Percentiles rank a stretch among this genome's conserved stretches.
phyloP scores from a whole-genome alignment of 208 protist genomes.

The Leishmania braziliensis region DNA sequence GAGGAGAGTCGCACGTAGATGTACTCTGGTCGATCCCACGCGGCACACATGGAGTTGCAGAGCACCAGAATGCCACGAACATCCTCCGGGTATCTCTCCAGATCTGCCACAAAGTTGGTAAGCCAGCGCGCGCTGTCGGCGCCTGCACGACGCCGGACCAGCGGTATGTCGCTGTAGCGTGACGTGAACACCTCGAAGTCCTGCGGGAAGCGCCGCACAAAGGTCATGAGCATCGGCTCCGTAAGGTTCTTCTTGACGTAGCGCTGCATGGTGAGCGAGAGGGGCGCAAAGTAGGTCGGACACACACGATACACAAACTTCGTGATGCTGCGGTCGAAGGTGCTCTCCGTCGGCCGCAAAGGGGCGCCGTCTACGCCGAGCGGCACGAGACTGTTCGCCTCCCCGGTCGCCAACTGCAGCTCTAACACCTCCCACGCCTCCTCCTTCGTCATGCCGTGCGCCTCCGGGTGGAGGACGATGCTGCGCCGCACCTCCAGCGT shows the following conservation, averaged over 20 bases:
- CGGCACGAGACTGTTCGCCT: conserved; percentile 67
- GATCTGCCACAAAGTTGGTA: conserved; percentile 59
- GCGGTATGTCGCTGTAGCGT: conserved; percentile 50
- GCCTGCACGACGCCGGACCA: conserved; percentile 67
- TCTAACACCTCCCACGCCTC: conserved; percentile 63
- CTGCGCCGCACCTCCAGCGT: conserved; percentile 79
- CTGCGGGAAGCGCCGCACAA: conserved; percentile 35
- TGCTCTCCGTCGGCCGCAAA: conserved; percentile 17
- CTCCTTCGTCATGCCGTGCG: conserved; percentile 66
- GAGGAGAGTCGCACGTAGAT: conserved; percentile 72
- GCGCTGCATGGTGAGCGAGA: conserved; percentile 73
- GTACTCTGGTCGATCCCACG: conserved; percentile 85
- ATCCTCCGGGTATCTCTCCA: conserved; percentile 74
- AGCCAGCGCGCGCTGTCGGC: conserved; percentile 75
- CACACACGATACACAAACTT: conserved; percentile 80
- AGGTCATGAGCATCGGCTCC: conserved; percentile 35
- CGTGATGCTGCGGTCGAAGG: conserved; percentile 36
- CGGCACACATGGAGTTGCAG: conserved; percentile 54
- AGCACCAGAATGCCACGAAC: conserved; percentile 56
- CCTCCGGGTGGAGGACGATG: conserved; percentile 78
- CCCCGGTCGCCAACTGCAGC: conserved; percentile 53
- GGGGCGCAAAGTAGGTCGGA: conserved; percentile 75
- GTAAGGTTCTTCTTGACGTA: conserved; percentile 83
- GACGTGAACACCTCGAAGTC: conserved; percentile 69
- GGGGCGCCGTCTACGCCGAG: conserved; percentile 44